Evolutionary conservation across 192 early-diverging fungal genomes (phyloP), one percentile per base, ranked within the genome.

Genomic region (Entophlyctis luteolus): DNA sequence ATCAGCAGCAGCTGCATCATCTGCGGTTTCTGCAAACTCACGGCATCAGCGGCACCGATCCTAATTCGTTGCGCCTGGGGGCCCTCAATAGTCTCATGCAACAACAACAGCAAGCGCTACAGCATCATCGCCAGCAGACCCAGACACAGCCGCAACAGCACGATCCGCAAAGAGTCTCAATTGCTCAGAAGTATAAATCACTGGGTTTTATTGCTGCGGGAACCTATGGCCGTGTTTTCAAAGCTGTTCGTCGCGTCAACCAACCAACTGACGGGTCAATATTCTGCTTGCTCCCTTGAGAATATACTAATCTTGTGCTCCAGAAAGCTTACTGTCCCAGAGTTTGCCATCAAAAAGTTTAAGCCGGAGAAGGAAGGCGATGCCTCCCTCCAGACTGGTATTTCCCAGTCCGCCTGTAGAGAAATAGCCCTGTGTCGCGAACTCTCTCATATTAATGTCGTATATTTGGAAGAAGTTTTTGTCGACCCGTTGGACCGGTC

Each of bases 301-400:
- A n/a, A 6, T 59, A 54, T 37, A 39, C n/a, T 39, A 14, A 25
- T n/a, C 48, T 20, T 23, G 20, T 22, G 14, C 16, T 76, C 34
- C 27, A 49, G 32, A 5, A 55, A 42, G 28, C 4, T 66, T 5
- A n/a, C 36, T 73, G 14, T 68, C 83, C 38, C 34, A 12, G 89
- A 94, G 72, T 90, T 89, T 68, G 95, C 95, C 2, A 96, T 98
- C 49, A 98, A 98, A 74, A 93, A 93, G 82, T 98, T 98, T 73
- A 98, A 98, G 66, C 91, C 93, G 5, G 95, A 98, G 60, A 90
- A 91, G 60, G 95, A 94, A 66, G 93, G 92, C 42, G 94, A 95
- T 68, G 80, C 78, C 0, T 72, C 82, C 23, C 78, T 82, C 1
- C 79, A 81, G 52, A 85, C 83, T 14, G 95, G 93, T 18, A 92